Conservation (phyloP, 352 stramenopile species). For the Chrysophaeum taylorii region DNA sequence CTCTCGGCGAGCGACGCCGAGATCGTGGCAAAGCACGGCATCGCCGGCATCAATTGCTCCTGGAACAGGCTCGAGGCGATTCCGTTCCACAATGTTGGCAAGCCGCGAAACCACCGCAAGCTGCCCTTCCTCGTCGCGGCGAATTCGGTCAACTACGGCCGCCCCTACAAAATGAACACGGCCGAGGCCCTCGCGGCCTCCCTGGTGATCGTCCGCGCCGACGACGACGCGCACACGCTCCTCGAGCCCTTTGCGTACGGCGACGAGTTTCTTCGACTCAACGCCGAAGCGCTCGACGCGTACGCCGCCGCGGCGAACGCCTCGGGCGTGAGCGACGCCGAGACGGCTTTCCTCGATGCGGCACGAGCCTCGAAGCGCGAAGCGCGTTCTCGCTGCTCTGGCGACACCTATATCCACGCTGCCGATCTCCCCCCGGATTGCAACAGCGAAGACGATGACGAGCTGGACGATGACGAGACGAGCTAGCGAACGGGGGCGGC, state of each 20-base stretch:
- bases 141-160: conserved; percentile 98
- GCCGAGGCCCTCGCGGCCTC: conserved; percentile 91
- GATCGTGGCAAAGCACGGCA: conserved; percentile 53
- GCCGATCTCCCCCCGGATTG: too few species aligned
- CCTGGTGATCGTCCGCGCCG: conserved; percentile 84
- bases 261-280: conserved; percentile 82
- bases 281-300: conserved; percentile 59
- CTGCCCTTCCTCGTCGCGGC: conserved; percentile 93
- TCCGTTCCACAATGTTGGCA: conserved; percentile 79
- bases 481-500: too few species aligned
- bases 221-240: conserved; percentile 66
- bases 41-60: conserved; percentile 94
- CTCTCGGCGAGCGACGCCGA: conserved; percentile 72
- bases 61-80: conserved; percentile 90
- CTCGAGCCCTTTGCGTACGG: conserved; percentile 86
- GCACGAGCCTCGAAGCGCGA: too few species aligned
- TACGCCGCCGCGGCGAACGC: conserved; percentile 58
- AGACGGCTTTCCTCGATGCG: conserved; percentile 53
- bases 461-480: too few species aligned
- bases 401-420: too few species aligned
- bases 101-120: conserved; percentile 79
- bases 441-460: too few species aligned
- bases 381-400: too few species aligned
- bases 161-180: conserved; percentile 66
- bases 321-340: conserved; percentile 45